A percentile compares a stretch with the other conserved stretches of the same genome.
phyloP scores from a whole-genome alignment of 352 stramenopile species.

The Phytophthora aleatoria region DNA sequence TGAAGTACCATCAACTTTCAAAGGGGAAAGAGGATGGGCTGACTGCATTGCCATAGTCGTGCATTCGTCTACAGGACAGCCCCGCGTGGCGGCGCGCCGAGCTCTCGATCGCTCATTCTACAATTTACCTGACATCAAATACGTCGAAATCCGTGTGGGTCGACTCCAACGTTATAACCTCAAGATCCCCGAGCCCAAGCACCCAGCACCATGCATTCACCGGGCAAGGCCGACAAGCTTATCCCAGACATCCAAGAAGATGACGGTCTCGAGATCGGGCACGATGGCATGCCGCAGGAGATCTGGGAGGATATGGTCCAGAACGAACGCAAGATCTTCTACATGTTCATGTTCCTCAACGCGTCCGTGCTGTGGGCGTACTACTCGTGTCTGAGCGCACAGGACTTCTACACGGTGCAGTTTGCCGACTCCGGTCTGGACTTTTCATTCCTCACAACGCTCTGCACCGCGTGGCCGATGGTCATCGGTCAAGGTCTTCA shows the following conservation, averaged over 20 bases:
- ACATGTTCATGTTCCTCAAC: constrained; percentile 72
- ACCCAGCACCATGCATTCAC: constrained; percentile 25
- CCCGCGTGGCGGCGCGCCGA: neutral
- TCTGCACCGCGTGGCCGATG: constrained; percentile 65
- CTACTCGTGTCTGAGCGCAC: constrained; percentile 74
- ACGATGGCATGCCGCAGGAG: constrained; percentile 56
- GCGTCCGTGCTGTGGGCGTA: constrained; percentile 74
- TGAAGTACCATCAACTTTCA: neutral
- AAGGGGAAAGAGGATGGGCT: neutral
- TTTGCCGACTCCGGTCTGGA: constrained; percentile 56
- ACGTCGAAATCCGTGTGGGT: constrained; percentile 1
- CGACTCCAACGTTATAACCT: neutral
- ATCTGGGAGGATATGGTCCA: constrained; percentile 63
- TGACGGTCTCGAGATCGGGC: constrained; percentile 23
- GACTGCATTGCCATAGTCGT: neutral
- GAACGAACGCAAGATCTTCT: constrained; percentile 63
- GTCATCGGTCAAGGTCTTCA: constrained; percentile 55
- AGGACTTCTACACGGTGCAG: constrained; percentile 63
- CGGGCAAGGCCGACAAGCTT: constrained; percentile 47
- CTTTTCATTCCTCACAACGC: constrained; percentile 74
- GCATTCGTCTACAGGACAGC: neutral
- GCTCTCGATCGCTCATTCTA: constrained; percentile 13
- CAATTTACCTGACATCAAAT: constrained; percentile 14
- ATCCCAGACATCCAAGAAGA: constrained; percentile 24
- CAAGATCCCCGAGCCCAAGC: neutral